Percentiles rank a stretch among this genome's conserved stretches.
Conservation (phyloP, 2,329 filamentous ascomycete species). For the Onygenales sp. region DNA sequence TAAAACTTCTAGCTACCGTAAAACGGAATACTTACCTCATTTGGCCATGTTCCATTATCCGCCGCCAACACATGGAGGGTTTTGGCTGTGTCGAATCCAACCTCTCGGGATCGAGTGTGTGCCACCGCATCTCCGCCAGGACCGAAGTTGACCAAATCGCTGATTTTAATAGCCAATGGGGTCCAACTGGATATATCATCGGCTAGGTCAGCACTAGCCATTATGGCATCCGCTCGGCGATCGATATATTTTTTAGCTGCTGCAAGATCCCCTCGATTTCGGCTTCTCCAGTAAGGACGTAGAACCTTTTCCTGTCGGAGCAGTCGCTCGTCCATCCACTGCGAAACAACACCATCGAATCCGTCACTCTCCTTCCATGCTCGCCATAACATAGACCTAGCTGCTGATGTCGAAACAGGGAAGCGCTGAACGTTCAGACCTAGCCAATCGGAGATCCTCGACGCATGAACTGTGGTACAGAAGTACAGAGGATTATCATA, state of each 20-base stretch:
- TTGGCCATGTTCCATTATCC: slow-evolving; percentile 45
- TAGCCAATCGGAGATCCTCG: slow-evolving; percentile 22
- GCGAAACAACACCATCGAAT: slow-evolving; percentile 40
- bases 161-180: slow-evolving; percentile 41
- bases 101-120: slow-evolving; percentile 39
- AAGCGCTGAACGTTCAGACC: slow-evolving; percentile 27
- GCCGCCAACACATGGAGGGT: slow-evolving; percentile 43
- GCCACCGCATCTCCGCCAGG: slow-evolving; percentile 45
- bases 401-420: slow-evolving; percentile 37
- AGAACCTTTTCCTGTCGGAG: slow-evolving; percentile 39
- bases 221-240: slow-evolving; percentile 40
- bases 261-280: slow-evolving; percentile 34
- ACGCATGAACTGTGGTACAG: slow-evolving; percentile 32
- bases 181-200: slow-evolving; percentile 45
- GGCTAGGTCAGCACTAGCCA: slow-evolving; percentile 43
- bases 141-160: slow-evolving; percentile 43
- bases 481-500: slow-evolving; percentile 44
- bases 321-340: slow-evolving; percentile 43
- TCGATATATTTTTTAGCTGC: slow-evolving; percentile 36
- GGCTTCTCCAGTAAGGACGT: slow-evolving; percentile 36
- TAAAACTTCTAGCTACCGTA: neutral
- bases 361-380: slow-evolving; percentile 38
- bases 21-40: slow-evolving; percentile 21
- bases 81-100: slow-evolving; percentile 40
- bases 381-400: slow-evolving; percentile 43